Percentiles rank a stretch among this genome's conserved stretches.
Conservation (phyloP, 768 basidiomycete genomes). For the Tylopilus rubrobrunneus region DNA sequence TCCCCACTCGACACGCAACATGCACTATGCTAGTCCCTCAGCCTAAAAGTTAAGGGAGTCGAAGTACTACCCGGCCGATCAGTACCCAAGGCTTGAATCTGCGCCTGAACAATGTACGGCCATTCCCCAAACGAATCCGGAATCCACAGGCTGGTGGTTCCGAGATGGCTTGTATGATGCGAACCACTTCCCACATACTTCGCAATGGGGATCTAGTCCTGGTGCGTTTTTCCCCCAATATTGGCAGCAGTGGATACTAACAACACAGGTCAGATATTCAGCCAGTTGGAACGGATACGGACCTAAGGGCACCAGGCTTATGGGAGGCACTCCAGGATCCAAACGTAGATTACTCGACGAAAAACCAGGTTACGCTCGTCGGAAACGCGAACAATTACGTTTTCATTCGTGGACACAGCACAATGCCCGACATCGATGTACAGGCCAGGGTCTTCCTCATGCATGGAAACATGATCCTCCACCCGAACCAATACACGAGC, state of each 20-base stretch:
- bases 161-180: background rate
- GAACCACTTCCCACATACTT: constrained; percentile 2
- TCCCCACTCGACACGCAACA: constrained; percentile 9
- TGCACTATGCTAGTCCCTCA: constrained; percentile 7
- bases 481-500: background rate
- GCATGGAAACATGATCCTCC: background rate
- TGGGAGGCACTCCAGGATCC: too few species aligned
- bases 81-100: background rate
- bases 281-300: constrained; percentile 1
- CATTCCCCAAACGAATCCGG: constrained; percentile 7
- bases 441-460: constrained; percentile 1
- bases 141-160: constrained; percentile 13
- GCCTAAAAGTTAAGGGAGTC: constrained; percentile 1
- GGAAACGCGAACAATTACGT: background rate
- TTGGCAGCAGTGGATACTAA: background rate
- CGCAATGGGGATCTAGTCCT: background rate
- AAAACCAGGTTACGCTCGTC: background rate
- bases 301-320: background rate
- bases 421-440: constrained; percentile 4
- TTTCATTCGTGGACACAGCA: constrained; percentile 5
- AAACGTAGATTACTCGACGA: background rate
- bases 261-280: background rate
- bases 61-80: background rate
- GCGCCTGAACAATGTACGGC: background rate
- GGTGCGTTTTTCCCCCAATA: background rate